Evolutionary conservation across 2,329 filamentous ascomycete genomes (phyloP), one percentile per base, ranked within the genome.

Genomic region (Neopestalotiopsis rosae): DNA sequence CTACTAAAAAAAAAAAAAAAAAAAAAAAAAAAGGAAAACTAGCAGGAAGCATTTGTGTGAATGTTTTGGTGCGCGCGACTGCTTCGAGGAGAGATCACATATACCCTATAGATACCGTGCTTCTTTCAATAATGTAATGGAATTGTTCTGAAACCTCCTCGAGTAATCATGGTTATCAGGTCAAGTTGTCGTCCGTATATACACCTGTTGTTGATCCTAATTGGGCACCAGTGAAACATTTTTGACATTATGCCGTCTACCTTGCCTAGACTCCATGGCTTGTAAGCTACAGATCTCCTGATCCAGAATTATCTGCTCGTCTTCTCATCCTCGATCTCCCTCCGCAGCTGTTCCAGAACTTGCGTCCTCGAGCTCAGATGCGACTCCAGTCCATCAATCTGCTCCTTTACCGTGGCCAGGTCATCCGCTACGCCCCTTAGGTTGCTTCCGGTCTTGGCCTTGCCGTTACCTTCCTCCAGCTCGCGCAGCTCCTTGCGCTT

Each of bases 241-340:
- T 28, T 42, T 42, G 24, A 32, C 20, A 64, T 40, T 34, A 40
- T 38, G 24, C 34, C 40, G 14, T 24, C 63, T 52, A 28, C 17
- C 20, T 28, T 65, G 63, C 17, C 12, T 28, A 56, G 63, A 56
- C 49, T 38, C 20, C 63, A 17, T 20, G 34, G 61, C 34, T 64
- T 14, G 10, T 14, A 14, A 30, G 13, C 28, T 64, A 40, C 14
- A n/a, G 38, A 66, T 61, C 63, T 62, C 49, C 9, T 9, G 17
- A 49, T 40, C 24, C 68, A 42, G 67, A 56, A 63, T 76, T 72
- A 86, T 80, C 84, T 82, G 70, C 86, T 83, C 69, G 84, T 83
- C 85, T 93, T 96, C 87, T 95, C 95, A 28, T 94, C 91, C 76
- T 98, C 94, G 81, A 98, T 92, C 82, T 98, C 91, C 77, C 89